Conservation (phyloP, 179 eudicot species). For the Patellifolia procumbens region DNA sequence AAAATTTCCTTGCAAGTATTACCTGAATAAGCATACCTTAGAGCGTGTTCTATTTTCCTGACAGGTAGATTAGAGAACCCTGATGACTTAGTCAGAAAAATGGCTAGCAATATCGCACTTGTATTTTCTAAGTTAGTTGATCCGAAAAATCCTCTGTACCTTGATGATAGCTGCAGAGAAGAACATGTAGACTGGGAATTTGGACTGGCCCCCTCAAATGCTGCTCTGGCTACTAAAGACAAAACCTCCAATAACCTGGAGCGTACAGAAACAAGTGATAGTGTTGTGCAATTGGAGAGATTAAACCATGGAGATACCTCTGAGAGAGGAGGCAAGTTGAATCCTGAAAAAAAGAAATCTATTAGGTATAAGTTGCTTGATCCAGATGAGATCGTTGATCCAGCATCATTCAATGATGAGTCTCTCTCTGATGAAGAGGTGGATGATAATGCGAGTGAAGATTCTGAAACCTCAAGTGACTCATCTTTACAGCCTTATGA, state of each 20-base stretch:
- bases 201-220: conserved; percentile 49
- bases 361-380: conserved; percentile 48
- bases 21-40: conserved; percentile 8
- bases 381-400: conserved; percentile 87
- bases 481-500: conserved; percentile 96
- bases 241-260: conserved; percentile 26
- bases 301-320: conserved; percentile 22
- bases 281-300: conserved; percentile 26
- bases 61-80: conserved; percentile 92
- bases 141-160: conserved; percentile 88
- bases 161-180: conserved; percentile 67
- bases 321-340: conserved; percentile 30
- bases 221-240: conserved; percentile 23
- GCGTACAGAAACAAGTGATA: conserved; percentile 26
- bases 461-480: conserved; percentile 71
- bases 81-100: conserved; percentile 62
- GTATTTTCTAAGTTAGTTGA: conserved; percentile 87
- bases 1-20: neutral
- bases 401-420: conserved; percentile 54
- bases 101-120: conserved; percentile 82
- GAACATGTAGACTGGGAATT: conserved; percentile 88
- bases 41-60: conserved; percentile 27
- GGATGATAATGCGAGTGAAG: conserved; percentile 56
- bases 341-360: conserved; percentile 42
- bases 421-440: conserved; percentile 46